Base-by-base conservation (phyloP, 2,329 filamentous ascomycete species). In the Fusarium secorum region DNA sequence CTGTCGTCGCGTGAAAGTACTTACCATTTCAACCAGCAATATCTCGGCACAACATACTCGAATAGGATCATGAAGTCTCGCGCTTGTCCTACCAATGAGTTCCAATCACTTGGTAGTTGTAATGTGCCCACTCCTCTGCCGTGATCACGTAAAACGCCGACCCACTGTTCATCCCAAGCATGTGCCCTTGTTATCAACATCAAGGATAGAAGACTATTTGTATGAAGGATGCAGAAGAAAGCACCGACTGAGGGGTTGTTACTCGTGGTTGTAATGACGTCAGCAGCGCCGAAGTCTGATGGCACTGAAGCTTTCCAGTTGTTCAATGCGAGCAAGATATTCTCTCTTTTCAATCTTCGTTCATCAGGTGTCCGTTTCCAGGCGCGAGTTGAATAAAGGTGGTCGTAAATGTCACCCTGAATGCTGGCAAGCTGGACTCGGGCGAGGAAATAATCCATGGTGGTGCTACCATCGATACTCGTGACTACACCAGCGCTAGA, bases 1-100 rank as follows among this genome's bases (percentile, higher is more conserved):
- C 8, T 18, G 3, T 9, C 4, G 6, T 5, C 5, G 7, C 0
- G 11, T n/a, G 4, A 3, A 2, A 10, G 9, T 7, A 11, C 49
- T 49, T 11, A 35, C 62, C 60, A 64, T 24, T 36, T 48, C 1
- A 65, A 2, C 62, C 62, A 65, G 7, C 9, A 48, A 26, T 58
- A 28, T 49, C 20, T 64, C 3, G 28, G 35, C 11, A 6, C 46
- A 4, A 35, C 14, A 1, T 64, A 28, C 32, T 64, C 49, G 17
- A 46, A 65, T 2, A 65, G 7, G 10, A 33, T 38, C 60, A 64
- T 65, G 20, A 46, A 58, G 11, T 64, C 54, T 38, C 62, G 24
- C 0, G 60, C 60, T 13, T 65, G 42, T 20, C 13, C 49, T 9
- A 64, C 11, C 22, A 65, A 33, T 9, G 13, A 20, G 2, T 5